Conservation (phyloP, 2,329 filamentous ascomycete genomes). For the Fusarium albosuccineum region DNA sequence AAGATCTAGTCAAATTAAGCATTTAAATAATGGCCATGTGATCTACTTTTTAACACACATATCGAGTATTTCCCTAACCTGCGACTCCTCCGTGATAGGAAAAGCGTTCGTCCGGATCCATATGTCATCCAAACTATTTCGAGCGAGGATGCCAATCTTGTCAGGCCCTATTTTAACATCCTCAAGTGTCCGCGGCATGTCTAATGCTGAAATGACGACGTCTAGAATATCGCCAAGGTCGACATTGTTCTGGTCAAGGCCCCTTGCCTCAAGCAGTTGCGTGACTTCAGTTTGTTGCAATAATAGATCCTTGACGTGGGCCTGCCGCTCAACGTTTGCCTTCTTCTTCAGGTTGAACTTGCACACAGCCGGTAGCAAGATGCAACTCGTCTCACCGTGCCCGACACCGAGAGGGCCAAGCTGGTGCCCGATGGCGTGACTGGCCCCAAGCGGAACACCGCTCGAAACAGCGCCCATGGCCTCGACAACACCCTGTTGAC, state of each 20-base stretch:
- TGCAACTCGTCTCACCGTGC: constrained; percentile 66
- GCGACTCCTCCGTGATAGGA: constrained; percentile 58
- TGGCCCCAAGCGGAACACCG: constrained; percentile 60
- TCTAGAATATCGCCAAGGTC: constrained; percentile 67
- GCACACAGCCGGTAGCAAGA: constrained; percentile 65
- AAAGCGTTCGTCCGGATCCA: constrained; percentile 65
- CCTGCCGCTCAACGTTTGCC: constrained; percentile 48
- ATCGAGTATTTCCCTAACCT: constrained; percentile 66
- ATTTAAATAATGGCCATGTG: not conserved
- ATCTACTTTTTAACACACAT: constrained; percentile 42
- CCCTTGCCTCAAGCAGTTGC: not conserved
- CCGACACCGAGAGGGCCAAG: constrained; percentile 68
- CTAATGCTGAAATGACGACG: constrained; percentile 63
- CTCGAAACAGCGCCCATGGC: constrained; percentile 62
- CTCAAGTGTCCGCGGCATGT: constrained; percentile 65
- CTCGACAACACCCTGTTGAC: constrained; percentile 64
- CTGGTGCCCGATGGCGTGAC: constrained; percentile 66
- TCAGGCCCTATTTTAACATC: constrained; percentile 65
- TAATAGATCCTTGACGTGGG: constrained; percentile 23
- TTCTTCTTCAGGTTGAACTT: constrained; percentile 61
- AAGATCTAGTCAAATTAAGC: not conserved
- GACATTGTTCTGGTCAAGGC: constrained; percentile 25
- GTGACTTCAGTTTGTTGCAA: constrained; percentile 26
- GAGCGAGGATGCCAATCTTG: constrained; percentile 61
- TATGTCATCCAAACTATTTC: constrained; percentile 62